These are phyloP conservation scores for Tylopilus vinaceipallidus DNA, from an alignment of 768 basidiomycete genomes.

Conservation along the genomic window DNA sequence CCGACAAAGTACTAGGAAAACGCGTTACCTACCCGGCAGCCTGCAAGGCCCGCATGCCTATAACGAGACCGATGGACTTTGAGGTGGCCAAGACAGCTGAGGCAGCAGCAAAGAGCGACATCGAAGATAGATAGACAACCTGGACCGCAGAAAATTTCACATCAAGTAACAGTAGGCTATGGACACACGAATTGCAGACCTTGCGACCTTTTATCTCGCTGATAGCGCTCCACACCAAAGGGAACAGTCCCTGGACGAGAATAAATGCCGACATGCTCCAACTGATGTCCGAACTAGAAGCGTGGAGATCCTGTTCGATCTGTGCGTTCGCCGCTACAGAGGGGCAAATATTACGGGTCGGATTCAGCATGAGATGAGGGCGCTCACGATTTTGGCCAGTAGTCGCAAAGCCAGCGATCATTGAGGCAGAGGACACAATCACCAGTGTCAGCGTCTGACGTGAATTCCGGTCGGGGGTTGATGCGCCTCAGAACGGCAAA, in stretches of 20 bases:
- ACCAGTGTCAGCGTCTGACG: slow-evolving; percentile 22
- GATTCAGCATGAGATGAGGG: no score
- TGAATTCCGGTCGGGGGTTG: background rate
- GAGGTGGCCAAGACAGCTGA: slow-evolving; percentile 59
- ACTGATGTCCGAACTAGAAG: slow-evolving; percentile 62
- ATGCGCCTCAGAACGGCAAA: no score
- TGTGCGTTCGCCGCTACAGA: slow-evolving; percentile 61
- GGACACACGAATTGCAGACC: slow-evolving; percentile 31
- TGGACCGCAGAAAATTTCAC: slow-evolving; percentile 16
- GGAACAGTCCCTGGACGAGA: slow-evolving; percentile 63
- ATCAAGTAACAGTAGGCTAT: background rate
- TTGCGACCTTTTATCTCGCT: slow-evolving; percentile 79
- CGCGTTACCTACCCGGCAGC: slow-evolving; percentile 48
- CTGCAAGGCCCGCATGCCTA: slow-evolving; percentile 68
- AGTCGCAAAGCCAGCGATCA: slow-evolving; percentile 26
- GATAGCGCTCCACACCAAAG: slow-evolving; percentile 66
- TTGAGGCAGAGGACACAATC: slow-evolving; percentile 30
- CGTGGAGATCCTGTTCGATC: slow-evolving; percentile 59
- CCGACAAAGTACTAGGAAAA: background rate
- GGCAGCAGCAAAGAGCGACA: slow-evolving; percentile 52
- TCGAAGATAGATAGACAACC: slow-evolving; percentile 56
- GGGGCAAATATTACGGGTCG: background rate
- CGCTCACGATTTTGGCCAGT: slow-evolving; percentile 29
- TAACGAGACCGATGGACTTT: slow-evolving; percentile 53
- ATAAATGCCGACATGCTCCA: slow-evolving; percentile 71